These are phyloP conservation scores for Ceratobasidium sp. DNA, from an alignment of 1,284 basidiomycete genomes.

Conservation along the genomic window DNA sequence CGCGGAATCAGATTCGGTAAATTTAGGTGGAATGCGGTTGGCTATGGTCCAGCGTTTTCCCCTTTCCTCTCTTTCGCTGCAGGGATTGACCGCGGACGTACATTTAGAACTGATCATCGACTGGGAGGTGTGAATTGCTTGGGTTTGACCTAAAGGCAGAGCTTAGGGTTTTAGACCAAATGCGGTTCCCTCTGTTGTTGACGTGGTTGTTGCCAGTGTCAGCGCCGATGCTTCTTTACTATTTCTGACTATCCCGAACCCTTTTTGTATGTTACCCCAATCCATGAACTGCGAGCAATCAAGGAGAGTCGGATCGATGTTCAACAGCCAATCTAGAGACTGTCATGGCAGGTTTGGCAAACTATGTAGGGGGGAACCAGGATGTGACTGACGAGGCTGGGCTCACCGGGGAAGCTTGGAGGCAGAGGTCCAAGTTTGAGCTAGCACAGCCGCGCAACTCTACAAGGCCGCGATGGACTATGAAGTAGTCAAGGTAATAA, in stretches of 20 bases:
- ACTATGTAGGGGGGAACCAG: background rate
- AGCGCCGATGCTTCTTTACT: no score
- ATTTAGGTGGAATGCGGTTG: slow-evolving; percentile 11
- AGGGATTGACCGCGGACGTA: slow-evolving; percentile 23
- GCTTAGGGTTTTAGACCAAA: no score
- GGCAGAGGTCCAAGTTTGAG: background rate
- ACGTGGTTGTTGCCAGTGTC: no score
- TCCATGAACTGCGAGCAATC: no score
- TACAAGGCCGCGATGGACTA: background rate
- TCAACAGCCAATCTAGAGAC: background rate
- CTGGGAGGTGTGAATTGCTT: slow-evolving; percentile 1
- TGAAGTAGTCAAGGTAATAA: background rate
- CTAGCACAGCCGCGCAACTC: background rate
- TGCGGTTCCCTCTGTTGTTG: no score
- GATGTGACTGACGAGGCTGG: no score
- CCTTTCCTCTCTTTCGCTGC: slow-evolving; percentile 39
- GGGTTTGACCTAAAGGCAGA: slow-evolving; percentile 12
- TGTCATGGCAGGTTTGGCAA: background rate
- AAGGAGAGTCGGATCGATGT: background rate
- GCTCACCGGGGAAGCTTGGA: background rate
- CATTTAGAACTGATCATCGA: slow-evolving; percentile 32
- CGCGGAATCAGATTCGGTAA: slow-evolving; percentile 29
- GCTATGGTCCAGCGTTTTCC: slow-evolving; percentile 28
- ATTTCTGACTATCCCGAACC: no score
- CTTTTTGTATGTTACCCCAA: no score